These are phyloP conservation scores for Rubus parviflorus DNA, from an alignment of 306 rosid genomes.

Conservation along the genomic window DNA sequence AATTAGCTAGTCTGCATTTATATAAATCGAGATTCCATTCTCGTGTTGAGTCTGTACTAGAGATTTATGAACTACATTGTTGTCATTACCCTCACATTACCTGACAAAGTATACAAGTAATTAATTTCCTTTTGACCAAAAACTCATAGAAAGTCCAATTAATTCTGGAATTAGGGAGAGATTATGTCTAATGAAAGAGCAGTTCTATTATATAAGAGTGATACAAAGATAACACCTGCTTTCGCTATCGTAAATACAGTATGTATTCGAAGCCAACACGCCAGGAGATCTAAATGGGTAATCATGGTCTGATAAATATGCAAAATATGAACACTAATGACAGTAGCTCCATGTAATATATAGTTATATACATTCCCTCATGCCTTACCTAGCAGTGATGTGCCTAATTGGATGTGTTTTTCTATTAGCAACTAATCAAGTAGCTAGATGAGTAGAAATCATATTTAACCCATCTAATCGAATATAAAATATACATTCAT, in stretches of 20 bases:
- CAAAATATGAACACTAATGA: conserved; percentile 4
- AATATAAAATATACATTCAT: background rate
- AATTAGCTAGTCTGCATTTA: background rate
- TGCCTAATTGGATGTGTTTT: conserved; percentile 10
- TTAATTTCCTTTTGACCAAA: background rate
- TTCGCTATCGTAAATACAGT: background rate
- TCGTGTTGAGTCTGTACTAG: background rate
- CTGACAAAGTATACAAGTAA: background rate
- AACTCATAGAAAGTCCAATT: background rate
- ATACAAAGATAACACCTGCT: background rate
- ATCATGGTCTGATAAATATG: background rate
- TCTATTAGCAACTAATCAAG: background rate
- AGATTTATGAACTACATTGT: background rate
- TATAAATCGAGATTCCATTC: background rate
- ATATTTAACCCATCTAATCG: conserved; percentile 9
- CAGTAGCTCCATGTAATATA: background rate
- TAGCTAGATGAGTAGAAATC: background rate
- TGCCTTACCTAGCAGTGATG: background rate
- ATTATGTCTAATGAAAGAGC: background rate
- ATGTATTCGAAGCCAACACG: background rate
- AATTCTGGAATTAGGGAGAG: background rate
- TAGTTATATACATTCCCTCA: background rate
- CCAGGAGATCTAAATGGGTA: background rate
- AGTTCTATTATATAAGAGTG: background rate
- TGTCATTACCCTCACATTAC: background rate